Conservation (phyloP, 2,329 filamentous ascomycete genomes). For the Neonectria ditissima region DNA sequence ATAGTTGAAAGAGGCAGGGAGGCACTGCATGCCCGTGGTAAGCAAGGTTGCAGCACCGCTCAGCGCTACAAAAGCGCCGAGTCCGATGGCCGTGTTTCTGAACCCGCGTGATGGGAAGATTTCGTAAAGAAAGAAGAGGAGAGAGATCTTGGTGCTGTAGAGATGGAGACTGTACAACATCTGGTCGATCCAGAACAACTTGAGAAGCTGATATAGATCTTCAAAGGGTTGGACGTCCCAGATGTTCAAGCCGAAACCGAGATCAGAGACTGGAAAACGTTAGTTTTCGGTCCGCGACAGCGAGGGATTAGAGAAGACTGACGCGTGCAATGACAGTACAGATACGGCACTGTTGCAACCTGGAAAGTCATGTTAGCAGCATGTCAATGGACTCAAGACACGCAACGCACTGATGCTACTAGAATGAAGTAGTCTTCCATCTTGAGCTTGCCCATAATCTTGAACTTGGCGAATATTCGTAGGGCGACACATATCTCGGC, state of each 20-base stretch:
- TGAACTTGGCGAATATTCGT: constrained; percentile 31
- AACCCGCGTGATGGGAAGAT: constrained; percentile 31
- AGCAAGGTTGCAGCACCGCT: constrained; percentile 30
- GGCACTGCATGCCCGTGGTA: constrained; percentile 33
- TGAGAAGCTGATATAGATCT: constrained; percentile 31
- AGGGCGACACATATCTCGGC: constrained; percentile 30
- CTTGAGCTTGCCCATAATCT: constrained; percentile 27
- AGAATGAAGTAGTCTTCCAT: constrained; percentile 32
- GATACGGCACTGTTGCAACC: constrained; percentile 34
- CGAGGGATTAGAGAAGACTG: not conserved
- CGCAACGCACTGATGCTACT: constrained; percentile 29
- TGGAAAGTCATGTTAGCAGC: not conserved
- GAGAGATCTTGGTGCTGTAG: constrained; percentile 37
- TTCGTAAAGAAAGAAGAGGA: constrained; percentile 31
- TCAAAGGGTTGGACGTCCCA: constrained; percentile 34
- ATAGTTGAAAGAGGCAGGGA: constrained; percentile 33
- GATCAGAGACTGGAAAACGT: constrained; percentile 27
- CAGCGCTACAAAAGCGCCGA: constrained; percentile 26
- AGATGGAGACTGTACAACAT: constrained; percentile 39
- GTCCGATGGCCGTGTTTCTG: constrained; percentile 19
- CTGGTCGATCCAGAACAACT: constrained; percentile 38
- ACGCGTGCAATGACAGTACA: constrained; percentile 30
- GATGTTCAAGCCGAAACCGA: constrained; percentile 34
- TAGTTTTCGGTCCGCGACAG: not conserved
- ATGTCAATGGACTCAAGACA: not conserved